Evolutionary conservation across 169 alveolate genomes (phyloP), one percentile per base, ranked within the genome.

Genomic region (Cryptosporidium bovis): DNA sequence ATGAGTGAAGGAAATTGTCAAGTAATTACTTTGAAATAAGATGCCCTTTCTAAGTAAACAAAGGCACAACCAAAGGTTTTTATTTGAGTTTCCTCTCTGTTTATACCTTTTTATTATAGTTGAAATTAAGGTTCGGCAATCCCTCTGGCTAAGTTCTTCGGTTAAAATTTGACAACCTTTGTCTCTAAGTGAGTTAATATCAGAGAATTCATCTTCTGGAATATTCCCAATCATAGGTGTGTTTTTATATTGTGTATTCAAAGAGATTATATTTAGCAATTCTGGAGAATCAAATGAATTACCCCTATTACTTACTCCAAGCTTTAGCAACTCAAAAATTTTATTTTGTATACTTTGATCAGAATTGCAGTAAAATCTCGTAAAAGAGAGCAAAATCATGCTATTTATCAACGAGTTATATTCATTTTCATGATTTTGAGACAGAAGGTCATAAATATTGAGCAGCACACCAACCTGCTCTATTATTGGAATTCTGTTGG

Each of bases 341-440:
- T 62, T 29, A 77, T 77, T 77, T n/a, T 77, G 87, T 12, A 60
- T 58, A 4, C 46, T 64, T 7, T 24, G 40, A 77, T 77, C 87
- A 2, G 87, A 40, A 20, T 60, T 56, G 46, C 77, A 60, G 20
- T 77, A 77, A n/a, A 77, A 44, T 51, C 48, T 77, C 0, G 87
- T 77, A 77, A 77, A 77, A 77, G 87, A 56, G 64, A 77, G 58
- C 31, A 77, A 50, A 40, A 77, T 60, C 48, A 66, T 77, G 40
- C 71, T 77, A 58, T 77, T 77, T 44, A 77, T 44, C 5, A 44
- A 60, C 20, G 71, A 53, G 15, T 44, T 56, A 12, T 77, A 53
- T 10, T 77, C 87, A 34, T 77, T 64, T 1, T 77, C 51, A n/a
- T 33, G 46, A 46, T 44, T 40, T 18, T 36, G 20, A 44, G 77